Evolutionary conservation across 345 rosid genomes (phyloP).

Genomic region (Salix exigua): DNA sequence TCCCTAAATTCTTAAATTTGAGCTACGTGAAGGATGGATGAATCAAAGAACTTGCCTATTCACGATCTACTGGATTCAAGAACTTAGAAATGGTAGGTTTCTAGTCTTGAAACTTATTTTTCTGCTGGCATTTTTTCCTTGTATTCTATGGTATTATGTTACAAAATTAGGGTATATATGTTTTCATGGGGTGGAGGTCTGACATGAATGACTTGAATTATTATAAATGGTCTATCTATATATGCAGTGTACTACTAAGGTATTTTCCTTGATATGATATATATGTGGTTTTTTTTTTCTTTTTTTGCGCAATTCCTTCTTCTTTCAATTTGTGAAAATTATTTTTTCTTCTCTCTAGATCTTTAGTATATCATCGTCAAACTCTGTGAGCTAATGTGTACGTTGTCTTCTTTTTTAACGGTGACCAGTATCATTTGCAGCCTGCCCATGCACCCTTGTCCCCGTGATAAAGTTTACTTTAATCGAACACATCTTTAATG

Average conservation of each 20-base stretch:
- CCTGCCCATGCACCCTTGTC: background rate
- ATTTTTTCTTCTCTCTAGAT: background rate
- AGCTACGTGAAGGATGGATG: constrained; percentile 7
- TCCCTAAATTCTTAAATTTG: background rate
- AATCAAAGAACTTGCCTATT: background rate
- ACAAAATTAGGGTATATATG: constrained; percentile 14
- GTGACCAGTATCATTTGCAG: background rate
- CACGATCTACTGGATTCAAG: constrained; percentile 14
- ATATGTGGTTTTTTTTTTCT: background rate
- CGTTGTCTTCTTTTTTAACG: background rate
- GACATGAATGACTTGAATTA: constrained; percentile 13
- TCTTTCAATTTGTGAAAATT: background rate
- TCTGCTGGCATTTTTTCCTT: background rate
- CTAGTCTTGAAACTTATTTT: constrained; percentile 16
- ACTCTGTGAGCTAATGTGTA: background rate
- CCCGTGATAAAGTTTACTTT: background rate
- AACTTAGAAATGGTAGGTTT: constrained; percentile 26
- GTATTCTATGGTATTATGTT: constrained; percentile 3
- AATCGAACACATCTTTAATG: background rate
- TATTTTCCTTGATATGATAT: background rate
- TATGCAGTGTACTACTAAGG: constrained; percentile 22
- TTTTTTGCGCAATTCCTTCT: background rate
- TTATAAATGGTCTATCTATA: background rate
- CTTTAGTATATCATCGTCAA: background rate
- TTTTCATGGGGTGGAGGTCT: constrained; percentile 23